Evolutionary conservation across 2,329 filamentous ascomycete genomes (phyloP), one percentile per base, ranked within the genome.

Genomic region (Orbilia ellipsospora): DNA sequence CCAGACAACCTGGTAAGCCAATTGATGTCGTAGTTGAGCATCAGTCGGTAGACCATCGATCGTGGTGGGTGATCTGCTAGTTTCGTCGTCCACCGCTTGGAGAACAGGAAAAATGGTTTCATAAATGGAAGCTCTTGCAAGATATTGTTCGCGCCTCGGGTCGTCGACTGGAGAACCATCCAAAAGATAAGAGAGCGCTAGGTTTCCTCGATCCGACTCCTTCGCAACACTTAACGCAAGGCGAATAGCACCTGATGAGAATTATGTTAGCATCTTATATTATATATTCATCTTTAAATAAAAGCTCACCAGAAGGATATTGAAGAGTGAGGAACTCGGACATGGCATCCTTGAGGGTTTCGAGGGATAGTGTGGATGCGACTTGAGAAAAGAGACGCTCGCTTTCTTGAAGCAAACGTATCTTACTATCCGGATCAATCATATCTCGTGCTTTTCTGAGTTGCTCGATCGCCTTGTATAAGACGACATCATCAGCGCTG

Each of bases 401-500:
- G 82, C 94, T 97, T 82, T 98, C 94, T 79, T 94, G 94, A 20
- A 99, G 86, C 42, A 97, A 84, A 52, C 90, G 89, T 40, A 94
- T 89, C 4, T 91, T 92, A 62, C 89, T 86, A 78, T 94, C 94
- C 2, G 89, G 89, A 80, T 93, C 92, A 3, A 87, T 85, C 8
- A 89, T 88, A 56, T 92, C 88, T 81, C 97, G 94, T 0, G 94
- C 94, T 78, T 92, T 88, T 85, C 97, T 96, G 63, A 98, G 85
- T 80, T 94, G 92, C 82, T 99, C 95, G 81, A 98, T 94, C 0
- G 95, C 95, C 83, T 97, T 98, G 89, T 99, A 99, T 79, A 97
- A 94, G 78, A 98, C 90, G 1, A 98, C 95, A 83, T 99, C 95
- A 78, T 99, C 94, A 0, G 94, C 90, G 80, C 94, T 97, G 82